Base-by-base conservation (phyloP, 768 basidiomycete genomes). In the Paxillus involutus region DNA sequence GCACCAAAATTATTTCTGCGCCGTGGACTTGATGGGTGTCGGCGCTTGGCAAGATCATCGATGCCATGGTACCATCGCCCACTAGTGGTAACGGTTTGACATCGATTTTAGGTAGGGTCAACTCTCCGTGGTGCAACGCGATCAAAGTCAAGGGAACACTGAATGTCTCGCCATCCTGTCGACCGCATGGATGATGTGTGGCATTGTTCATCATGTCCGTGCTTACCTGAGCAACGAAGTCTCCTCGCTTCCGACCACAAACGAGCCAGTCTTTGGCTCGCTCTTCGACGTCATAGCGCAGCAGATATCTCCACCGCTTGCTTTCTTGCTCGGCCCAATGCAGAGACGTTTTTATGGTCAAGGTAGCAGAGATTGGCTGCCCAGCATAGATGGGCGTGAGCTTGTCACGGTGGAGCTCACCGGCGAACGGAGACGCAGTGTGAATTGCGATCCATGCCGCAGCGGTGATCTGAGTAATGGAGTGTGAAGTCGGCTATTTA, bases 11-110 rank as follows among this genome's bases (percentile, higher is more conserved):
- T 55, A 79, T 85, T 61, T 93, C 83, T 11, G 91, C 95, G 0
- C 93, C 91, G 61, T 95, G 89, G 40, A 82, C 75, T 59, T 97
- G 91, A 64, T 92, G 86, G 0, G 89, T 86, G 68, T 97, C 94
- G 12, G 79, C 80, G 53, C 76, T 85, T 0, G 87, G 88, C 16
- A 86, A 67, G 0, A 78, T 73, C 65, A 75, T 76, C 8, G 83
- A 81, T 8, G 81, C 78, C 82, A 83, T 86, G 9, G 78, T 78
- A 47, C 76, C 65, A 33, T 79, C 77, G 10, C 77, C 81, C 2
- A 75, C 65, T 3, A 82, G 61, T 3, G 85, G 80, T 32, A 88
- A 70, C 3, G 89, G 82, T 7, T 75, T 78, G 32, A 96, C 79
- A 16, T 76, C 67, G 30, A 96, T 77, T 61, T 83, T 85, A 0